Evolutionary conservation across 805 yeast genomes (phyloP), one percentile per base, ranked within the genome.

Genomic region (Blastobotrys parvus): DNA sequence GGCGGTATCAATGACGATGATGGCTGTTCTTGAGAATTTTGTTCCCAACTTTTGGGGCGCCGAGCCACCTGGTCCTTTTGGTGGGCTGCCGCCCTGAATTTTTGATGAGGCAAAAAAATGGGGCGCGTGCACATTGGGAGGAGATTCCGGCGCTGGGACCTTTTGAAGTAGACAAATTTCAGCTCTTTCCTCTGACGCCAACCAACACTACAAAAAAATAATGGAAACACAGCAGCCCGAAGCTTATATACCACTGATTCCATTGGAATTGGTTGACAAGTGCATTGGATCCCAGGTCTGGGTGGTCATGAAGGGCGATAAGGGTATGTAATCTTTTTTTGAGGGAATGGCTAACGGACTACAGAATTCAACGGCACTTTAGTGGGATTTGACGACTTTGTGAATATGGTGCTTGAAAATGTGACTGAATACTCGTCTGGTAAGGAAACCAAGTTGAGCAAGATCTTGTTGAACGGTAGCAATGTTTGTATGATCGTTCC

Each of bases 331-430:
- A 15, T 13, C 4, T 20, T 11, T 4, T 10, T 36, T 20, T 8
- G n/a, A 19, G 35, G n/a, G 20, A 11, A 39, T 11, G 29, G 68
- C 63, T 48, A 16, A 35, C 19, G 36, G 31, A 69, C 72, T 45
- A 77, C 77, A 59, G 97, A 89, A 60, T 92, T 87, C 59, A 72
- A 75, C n/a, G 98, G 98, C 1, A 85, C 79, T 3, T 69, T 92
- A 41, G 75, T 82, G 22, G 97, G 97, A 1, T 90, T 90, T 62
- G 98, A 92, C 60, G 97, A 92, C 63, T 90, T 82, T 55, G 97
- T 92, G 47, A 92, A 68, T 53, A 58, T 50, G 67, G 94, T 92
- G 8, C 70, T 92, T 41, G 84, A 83, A 53, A 80, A 89, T 54
- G 97, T 82, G 30, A 72, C 72, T 6, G 95, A 85, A 54, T 67